Base-by-base conservation (phyloP, 2,329 filamentous ascomycete species). In the Kalaharituber pfeilii region DNA sequence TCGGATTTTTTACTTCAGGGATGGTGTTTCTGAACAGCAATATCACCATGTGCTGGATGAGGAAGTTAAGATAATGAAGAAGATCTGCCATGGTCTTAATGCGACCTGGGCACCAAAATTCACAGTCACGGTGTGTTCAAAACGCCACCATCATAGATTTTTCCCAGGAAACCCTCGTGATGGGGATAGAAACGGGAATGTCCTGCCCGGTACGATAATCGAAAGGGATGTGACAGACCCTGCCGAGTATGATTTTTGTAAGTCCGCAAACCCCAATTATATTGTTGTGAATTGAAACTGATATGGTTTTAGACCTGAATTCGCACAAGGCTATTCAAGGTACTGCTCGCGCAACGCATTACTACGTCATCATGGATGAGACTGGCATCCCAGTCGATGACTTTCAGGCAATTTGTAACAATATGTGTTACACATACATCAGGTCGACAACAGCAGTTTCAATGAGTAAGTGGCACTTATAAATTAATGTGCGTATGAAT, bases 371-470 rank as follows among this genome's bases (percentile, higher is more conserved):
- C 22, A 66, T 83, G 49, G 91, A 98, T 65, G 87, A 96, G 67
- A 78, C 81, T 52, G 72, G 75, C 1, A 75, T 85, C 63, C 67
- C 73, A 0, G 73, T 81, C 0, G 79, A 84, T 42, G 75, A 81
- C 1, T 72, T 98, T 0, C 84, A 94, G 64, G 81, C 81, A 54
- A 83, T 96, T 77, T 82, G 96, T 22, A 96, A 96, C 63, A 83
- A 94, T 61, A 87, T 95, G 59, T 94, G 83, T 45, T 98, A 94
- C 68, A 86, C 94, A 54, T 98, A 94, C 65, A 81, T 83, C 53
- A 80, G 91, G 15, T 91, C 88, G 0, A 96, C 88, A 0, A 96
- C 89, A 0, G 86, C 91, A 0, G 88, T 98, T 0, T 95, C 88
- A 0, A 69, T 91, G 0, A 84, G 68, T 68, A 65, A 62, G 67